Evolutionary conservation across 345 rosid genomes (phyloP).

Genomic region (Lepidium aucheri): DNA sequence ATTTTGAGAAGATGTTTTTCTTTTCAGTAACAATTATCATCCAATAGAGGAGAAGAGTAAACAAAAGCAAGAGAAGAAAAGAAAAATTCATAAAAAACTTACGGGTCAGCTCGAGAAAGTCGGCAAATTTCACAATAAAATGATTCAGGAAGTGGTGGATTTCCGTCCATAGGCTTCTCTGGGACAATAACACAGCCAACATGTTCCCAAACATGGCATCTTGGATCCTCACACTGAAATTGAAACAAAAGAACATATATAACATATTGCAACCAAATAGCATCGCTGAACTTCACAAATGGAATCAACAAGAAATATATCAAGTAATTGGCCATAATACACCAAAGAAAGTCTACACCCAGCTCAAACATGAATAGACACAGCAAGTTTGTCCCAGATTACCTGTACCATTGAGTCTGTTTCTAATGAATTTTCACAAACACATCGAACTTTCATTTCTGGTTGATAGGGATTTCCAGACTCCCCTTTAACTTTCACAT

Average conservation of each 20-base stretch:
- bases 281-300: not conserved
- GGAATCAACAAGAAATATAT: not conserved
- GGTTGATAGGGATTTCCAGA: slow-evolving; percentile 40
- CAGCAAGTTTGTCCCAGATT: not conserved
- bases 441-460: slow-evolving; percentile 77
- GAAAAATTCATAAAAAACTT: slow-evolving; percentile 28
- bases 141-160: slow-evolving; percentile 51
- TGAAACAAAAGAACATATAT: not conserved
- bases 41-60: not conserved
- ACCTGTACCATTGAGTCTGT: slow-evolving; percentile 76
- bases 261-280: not conserved
- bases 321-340: not conserved
- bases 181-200: slow-evolving; percentile 69
- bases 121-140: slow-evolving; percentile 90
- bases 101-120: slow-evolving; percentile 95
- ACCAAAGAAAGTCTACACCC: not conserved
- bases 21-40: not conserved
- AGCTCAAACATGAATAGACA: not conserved
- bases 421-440: slow-evolving; percentile 75
- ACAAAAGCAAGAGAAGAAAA: no score
- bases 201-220: slow-evolving; percentile 82
- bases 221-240: slow-evolving; percentile 71
- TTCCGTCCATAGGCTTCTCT: slow-evolving; percentile 65
- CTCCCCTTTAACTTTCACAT: slow-evolving; percentile 57
- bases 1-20: not conserved